Conservation (phyloP, 805 yeast species). For the Gaillardinia entomophila region DNA sequence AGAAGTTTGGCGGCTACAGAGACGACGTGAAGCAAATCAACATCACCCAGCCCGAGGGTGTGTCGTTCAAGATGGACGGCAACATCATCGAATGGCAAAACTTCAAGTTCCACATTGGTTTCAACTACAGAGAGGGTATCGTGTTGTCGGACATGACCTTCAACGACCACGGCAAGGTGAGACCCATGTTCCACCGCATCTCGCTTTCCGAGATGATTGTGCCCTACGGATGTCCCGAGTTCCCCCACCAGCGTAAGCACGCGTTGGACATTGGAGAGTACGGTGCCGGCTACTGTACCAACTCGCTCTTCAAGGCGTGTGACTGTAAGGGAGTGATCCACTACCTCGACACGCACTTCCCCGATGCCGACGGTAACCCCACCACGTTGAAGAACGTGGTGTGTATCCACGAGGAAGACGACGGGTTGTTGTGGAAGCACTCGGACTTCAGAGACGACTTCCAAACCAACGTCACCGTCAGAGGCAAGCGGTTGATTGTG, state of each 20-base stretch:
- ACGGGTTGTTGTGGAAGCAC: constrained; percentile 73
- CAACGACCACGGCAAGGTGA: constrained; percentile 68
- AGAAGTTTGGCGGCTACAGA: constrained; percentile 61
- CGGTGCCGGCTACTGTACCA: constrained; percentile 84
- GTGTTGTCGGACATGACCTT: constrained; percentile 68
- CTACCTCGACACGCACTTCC: constrained; percentile 74
- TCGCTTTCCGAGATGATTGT: constrained; percentile 81
- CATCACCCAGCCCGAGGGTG: constrained; percentile 78
- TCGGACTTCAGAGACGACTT: constrained; percentile 80
- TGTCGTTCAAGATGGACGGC: constrained; percentile 67
- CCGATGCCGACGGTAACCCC: constrained; percentile 63
- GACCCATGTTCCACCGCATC: constrained; percentile 74
- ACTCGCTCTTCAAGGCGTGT: constrained; percentile 72
- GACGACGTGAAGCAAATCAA: constrained; percentile 59
- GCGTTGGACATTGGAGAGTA: constrained; percentile 85
- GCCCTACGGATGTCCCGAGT: constrained; percentile 75
- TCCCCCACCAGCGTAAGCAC: constrained; percentile 80
- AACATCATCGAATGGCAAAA: constrained; percentile 72
- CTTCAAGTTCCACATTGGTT: constrained; percentile 73
- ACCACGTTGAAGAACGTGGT: constrained; percentile 69
- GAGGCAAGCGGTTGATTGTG: constrained; percentile 68
- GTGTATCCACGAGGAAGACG: constrained; percentile 84
- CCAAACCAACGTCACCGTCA: constrained; percentile 66
- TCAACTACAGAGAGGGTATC: constrained; percentile 82
- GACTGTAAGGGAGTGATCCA: constrained; percentile 85